Evolutionary conservation across 1,284 basidiomycete genomes (phyloP), one percentile per base, ranked within the genome.

Genomic region (Ceratobasidium sp.): DNA sequence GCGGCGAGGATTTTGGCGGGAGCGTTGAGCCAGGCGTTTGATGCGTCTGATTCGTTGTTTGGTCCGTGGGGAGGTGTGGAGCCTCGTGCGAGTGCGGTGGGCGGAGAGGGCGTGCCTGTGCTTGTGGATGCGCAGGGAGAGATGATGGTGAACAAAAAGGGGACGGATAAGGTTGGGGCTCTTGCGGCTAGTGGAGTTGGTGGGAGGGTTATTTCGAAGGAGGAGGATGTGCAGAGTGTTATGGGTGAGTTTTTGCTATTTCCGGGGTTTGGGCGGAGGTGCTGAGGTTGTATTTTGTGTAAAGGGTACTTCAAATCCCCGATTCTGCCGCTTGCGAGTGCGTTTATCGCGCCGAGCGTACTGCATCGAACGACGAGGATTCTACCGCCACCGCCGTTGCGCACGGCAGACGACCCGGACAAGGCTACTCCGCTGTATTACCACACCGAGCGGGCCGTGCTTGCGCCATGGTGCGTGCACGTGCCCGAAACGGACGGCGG

Each of bases 401-500:
- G 61, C 23, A 61, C 61, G 44, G 48, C 59, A 10, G 59, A 59
- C 50, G 71, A 74, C 48, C 46, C 28, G 26, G 59, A 74, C 59
- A 71, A 54, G 42, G 64, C 64, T 12, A 46, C 33, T 2, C 71
- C 61, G 26, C 38, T 74, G 59, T 74, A 64, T 23, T 74, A 74
- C 26, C 71, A 74, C 20, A 20, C 46, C 26, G 71, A 74, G 48
- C 59, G 71, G 5, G 59, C 71, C 12, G 33, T 59, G 5, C n/a
- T 46, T 23, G 71, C 71, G 2, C 71, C 71, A 26, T 74, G 71
- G 71, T 64, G 59, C 48, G 44, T 74, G 46, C 71, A 61, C 61
- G 71, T 74, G 71, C 59, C 71, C 28, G 71, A 74, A 48, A 61
- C 71, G 3, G 71, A 74, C 42, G 70, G 70, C 4, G 71, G 71